Base-by-base conservation (phyloP, 192 early-diverging fungal species). In the Backusella westeae region DNA sequence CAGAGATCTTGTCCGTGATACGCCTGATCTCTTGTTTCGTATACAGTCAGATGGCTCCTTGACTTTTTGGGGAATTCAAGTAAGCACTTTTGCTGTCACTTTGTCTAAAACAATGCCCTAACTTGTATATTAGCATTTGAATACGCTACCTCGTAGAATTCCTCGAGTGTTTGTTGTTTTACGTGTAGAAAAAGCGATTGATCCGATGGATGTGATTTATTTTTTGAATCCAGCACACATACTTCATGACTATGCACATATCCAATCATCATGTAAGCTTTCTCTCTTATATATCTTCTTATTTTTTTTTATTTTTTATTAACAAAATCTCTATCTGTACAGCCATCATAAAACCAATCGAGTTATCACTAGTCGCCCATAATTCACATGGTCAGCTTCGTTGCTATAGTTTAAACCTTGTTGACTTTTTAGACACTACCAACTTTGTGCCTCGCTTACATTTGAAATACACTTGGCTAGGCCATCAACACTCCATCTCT, bases 51-150 rank as follows among this genome's bases (percentile, higher is more conserved):
- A 94, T 75, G 94, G 94, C 2, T 87, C 91, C 2, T 83, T 94
- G 77, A 81, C 89, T 17, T 87, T 95, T 29, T 96, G 94, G 94
- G 94, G 93, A 8, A 80, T 96, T 32, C 89, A 94, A 83, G 93
- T 93, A 85, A 69, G 23, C 1, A 29, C n/a, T 14, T 34, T 6
- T 21, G 35, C 6, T 23, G 14, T 38, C 23, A 4, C 10, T 26
- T 56, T 4, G 19, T 39, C 21, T 44, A 5, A 3, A 10, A 21
- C 9, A 46, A 36, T n/a, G 35, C 17, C 2, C 38, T 74, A 34
- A 36, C 23, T 53, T 21, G 74, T 39, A 38, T 69, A 49, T 75
- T 85, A 93, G 93, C 77, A 91, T 77, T 75, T 95, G 46, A 89
- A 87, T 26, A 69, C 84, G 17, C 77, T 83, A 12, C 94, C 94